Conservation (phyloP, 73 alveolate species). For the Paramecium sonneborni region DNA sequence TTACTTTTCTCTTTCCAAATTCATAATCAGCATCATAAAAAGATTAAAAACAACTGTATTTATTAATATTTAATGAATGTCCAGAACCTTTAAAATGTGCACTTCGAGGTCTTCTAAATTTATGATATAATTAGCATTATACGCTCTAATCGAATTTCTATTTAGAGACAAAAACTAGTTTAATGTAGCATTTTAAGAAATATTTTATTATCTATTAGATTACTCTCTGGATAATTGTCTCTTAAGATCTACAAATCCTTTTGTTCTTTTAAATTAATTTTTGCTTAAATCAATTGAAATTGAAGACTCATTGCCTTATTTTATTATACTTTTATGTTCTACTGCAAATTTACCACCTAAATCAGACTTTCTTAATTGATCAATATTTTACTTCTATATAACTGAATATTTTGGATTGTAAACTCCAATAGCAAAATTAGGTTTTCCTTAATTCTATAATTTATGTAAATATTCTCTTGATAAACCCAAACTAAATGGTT, state of each 20-base stretch:
- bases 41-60: neutral
- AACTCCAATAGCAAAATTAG: neutral
- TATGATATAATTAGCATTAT: neutral
- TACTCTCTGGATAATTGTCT: neutral
- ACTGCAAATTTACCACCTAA: neutral
- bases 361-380: constrained; percentile 29
- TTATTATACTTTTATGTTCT: neutral
- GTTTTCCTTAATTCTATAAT: neutral
- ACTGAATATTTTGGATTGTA: constrained; percentile 9
- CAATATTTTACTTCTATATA: neutral
- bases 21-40: constrained; percentile 9
- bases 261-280: neutral
- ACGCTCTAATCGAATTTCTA: neutral
- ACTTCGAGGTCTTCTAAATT: constrained; percentile 10
- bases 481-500: neutral
- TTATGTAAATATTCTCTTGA: neutral
- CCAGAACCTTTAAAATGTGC: constrained; percentile 38
- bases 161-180: neutral
- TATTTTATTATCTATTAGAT: neutral
- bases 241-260: neutral
- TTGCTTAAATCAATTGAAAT: neutral
- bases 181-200: neutral
- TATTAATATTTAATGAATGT: neutral
- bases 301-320: neutral
- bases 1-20: neutral